phyloP scores from a whole-genome alignment of 2,329 filamentous ascomycete genomes.

The Colletotrichum sp. region DNA sequence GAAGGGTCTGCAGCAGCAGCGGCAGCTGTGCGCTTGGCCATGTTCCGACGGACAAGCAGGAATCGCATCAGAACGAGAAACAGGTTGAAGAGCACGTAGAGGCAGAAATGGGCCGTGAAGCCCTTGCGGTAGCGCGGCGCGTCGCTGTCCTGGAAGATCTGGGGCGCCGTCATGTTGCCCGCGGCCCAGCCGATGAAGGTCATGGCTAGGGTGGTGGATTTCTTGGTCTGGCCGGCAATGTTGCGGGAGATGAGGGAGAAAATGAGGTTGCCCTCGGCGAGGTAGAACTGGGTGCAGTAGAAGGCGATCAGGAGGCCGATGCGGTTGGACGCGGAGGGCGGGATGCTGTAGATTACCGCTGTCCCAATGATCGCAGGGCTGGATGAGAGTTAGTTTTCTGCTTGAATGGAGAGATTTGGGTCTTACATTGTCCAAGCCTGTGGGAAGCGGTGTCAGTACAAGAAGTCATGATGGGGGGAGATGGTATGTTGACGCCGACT shows the following conservation, averaged over 20 bases:
- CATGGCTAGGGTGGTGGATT: slow-evolving; percentile 62
- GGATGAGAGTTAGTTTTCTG: background rate
- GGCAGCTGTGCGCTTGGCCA: slow-evolving; percentile 8
- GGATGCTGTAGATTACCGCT: slow-evolving; percentile 41
- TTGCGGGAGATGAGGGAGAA: slow-evolving; percentile 74
- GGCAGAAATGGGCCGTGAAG: slow-evolving; percentile 38
- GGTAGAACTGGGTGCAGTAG: slow-evolving; percentile 49
- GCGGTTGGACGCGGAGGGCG: slow-evolving; percentile 31
- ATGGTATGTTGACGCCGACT: background rate
- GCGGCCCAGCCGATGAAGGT: slow-evolving; percentile 15
- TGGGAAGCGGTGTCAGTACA: slow-evolving; percentile 53
- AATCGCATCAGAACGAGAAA: slow-evolving; percentile 27
- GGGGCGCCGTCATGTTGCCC: slow-evolving; percentile 71
- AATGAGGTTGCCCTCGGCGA: slow-evolving; percentile 54
- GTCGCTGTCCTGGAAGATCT: slow-evolving; percentile 64
- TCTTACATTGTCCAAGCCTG: background rate
- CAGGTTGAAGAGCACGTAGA: slow-evolving; percentile 38
- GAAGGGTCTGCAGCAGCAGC: background rate
- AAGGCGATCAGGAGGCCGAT: slow-evolving; percentile 44
- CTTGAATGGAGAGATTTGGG: background rate
- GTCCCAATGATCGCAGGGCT: slow-evolving; percentile 35
- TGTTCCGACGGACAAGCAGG: slow-evolving; percentile 29
- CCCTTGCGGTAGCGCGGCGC: slow-evolving; percentile 58
- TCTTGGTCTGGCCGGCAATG: slow-evolving; percentile 73
- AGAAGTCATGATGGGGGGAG: slow-evolving; percentile 58